Evolutionary conservation across 2,329 filamentous ascomycete species (phyloP).

Genomic region (Neofusicoccum ribis): DNA sequence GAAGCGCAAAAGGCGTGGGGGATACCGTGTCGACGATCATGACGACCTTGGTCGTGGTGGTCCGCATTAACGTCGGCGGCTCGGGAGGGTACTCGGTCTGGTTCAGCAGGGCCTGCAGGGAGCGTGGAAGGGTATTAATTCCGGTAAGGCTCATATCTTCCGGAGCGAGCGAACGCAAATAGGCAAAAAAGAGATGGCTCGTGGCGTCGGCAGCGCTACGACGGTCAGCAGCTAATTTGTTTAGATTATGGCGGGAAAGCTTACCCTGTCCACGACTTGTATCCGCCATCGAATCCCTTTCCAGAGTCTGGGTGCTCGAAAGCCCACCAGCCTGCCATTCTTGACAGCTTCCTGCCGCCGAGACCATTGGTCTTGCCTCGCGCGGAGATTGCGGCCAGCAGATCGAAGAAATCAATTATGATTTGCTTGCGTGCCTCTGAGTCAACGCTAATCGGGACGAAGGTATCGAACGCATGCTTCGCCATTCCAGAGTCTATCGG

Average conservation of each 20-base stretch:
- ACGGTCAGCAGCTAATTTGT: constrained; percentile 28
- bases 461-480: constrained; percentile 90
- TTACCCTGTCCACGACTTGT: constrained; percentile 82
- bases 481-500: constrained; percentile 82
- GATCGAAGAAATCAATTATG: constrained; percentile 94
- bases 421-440: constrained; percentile 82
- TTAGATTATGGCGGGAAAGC: constrained; percentile 28
- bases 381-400: constrained; percentile 85
- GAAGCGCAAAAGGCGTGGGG: constrained; percentile 85
- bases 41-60: constrained; percentile 81
- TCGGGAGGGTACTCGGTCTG: constrained; percentile 94
- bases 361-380: constrained; percentile 93
- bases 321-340: constrained; percentile 97
- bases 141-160: constrained; percentile 70
- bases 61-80: constrained; percentile 72
- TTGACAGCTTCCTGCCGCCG: constrained; percentile 87
- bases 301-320: constrained; percentile 87
- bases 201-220: constrained; percentile 87
- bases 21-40: constrained; percentile 98
- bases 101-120: constrained; percentile 83
- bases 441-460: constrained; percentile 91
- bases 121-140: constrained; percentile 84
- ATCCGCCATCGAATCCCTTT: constrained; percentile 92
- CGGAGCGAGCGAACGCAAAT: constrained; percentile 86
- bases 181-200: constrained; percentile 97